Base-by-base conservation (phyloP, 179 eudicot species). In the Corrigiola litoralis region DNA sequence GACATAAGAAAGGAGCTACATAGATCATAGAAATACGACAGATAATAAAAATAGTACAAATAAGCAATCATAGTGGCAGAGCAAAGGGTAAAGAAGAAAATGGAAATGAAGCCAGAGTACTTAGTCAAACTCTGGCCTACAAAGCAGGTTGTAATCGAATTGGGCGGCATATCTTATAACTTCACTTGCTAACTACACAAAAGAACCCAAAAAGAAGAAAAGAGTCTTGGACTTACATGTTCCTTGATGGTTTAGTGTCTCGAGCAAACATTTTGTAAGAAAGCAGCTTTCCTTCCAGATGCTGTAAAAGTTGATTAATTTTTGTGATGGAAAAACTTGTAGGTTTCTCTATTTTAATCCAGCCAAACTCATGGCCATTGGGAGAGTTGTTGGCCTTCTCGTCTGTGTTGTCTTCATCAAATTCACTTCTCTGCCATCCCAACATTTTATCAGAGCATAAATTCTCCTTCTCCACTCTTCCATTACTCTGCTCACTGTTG, bases 251-350 rank as follows among this genome's bases (percentile, higher is more conserved):
- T 81, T 90, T 92, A 25, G 95, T 87, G 69, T 92, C 98, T 29
- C 98, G 84, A 40, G 98, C 98, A 81, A 92, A 92, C 85, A 92
- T 86, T 72, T 77, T 90, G 78, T 85, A 92, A 16, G 98, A 92
- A 53, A 89, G 82, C 72, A 84, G 69, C 63, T 87, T 92, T 48
- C 95, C 95, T 80, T 92, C 92, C 59, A 92, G 57, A 52, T 79
- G 88, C 42, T 54, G 69, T 58, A 92, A 64, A 70, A 87, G 83
- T 42, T 63, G 83, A 79, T 90, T 78, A 60, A 87, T 96, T 76
- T 77, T 86, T 65, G 75, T 71, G 18, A 84, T 74, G 40, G 76
- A 72, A 59, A 90, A 92, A 38, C 48, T 68, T 14, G 62, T 72
- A 33, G 90, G 88, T 75, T 90, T 90, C 58, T 73, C 69, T 58